Conservation (phyloP, 805 yeast genomes). For the Metschnikowia gelsemii region DNA sequence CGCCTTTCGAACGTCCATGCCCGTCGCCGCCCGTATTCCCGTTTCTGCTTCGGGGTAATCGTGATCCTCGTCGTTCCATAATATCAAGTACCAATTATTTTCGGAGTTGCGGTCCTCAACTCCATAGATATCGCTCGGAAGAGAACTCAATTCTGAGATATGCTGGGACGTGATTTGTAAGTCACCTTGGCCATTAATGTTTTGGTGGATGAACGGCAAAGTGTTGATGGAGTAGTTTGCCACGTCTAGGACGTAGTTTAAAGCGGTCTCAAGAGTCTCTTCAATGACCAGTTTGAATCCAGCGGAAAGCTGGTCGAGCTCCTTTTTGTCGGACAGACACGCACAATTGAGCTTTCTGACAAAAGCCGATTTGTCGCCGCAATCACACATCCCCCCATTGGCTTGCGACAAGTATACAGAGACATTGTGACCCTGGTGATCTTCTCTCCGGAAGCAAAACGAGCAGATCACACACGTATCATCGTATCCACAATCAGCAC, state of each 20-base stretch:
- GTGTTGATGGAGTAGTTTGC: slow-evolving; percentile 39
- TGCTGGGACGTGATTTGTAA: slow-evolving; percentile 24
- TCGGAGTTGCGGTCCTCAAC: slow-evolving; percentile 33
- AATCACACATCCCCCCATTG: slow-evolving; percentile 58
- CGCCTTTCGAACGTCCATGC: slow-evolving; percentile 28
- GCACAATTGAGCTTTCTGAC: slow-evolving; percentile 51
- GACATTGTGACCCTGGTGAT: slow-evolving; percentile 68
- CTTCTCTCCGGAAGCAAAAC: slow-evolving; percentile 66
- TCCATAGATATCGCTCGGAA: slow-evolving; percentile 35
- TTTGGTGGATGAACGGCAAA: slow-evolving; percentile 39
- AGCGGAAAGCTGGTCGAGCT: slow-evolving; percentile 8
- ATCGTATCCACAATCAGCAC: slow-evolving; percentile 75
- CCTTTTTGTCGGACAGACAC: slow-evolving; percentile 24
- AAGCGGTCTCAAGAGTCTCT: slow-evolving; percentile 31
- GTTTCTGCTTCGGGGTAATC: slow-evolving; percentile 53
- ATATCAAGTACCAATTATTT: slow-evolving; percentile 45
- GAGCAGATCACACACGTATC: slow-evolving; percentile 76
- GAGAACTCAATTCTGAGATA: slow-evolving; percentile 32
- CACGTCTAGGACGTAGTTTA: slow-evolving; percentile 47
- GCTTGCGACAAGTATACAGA: slow-evolving; percentile 49
- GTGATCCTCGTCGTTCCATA: slow-evolving; percentile 83
- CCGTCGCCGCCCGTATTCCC: slow-evolving; percentile 42
- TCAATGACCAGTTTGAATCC: slow-evolving; percentile 22
- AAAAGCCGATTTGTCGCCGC: slow-evolving; percentile 73
- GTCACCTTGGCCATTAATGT: slow-evolving; percentile 26